Evolutionary conservation across 2,329 filamentous ascomycete species (phyloP).

Genomic region (Fusarium sp.): DNA sequence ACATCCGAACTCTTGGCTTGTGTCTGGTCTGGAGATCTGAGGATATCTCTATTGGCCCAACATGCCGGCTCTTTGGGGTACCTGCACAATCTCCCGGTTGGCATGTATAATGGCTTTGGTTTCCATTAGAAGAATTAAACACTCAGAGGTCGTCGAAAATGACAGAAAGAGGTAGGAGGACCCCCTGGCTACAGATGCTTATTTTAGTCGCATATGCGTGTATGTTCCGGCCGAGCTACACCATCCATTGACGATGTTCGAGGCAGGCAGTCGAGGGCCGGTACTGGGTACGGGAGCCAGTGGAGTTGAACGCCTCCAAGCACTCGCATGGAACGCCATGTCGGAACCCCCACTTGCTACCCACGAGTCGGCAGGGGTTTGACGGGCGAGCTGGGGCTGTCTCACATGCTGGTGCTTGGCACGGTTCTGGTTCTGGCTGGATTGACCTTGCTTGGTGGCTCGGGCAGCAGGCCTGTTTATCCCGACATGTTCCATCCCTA

Average conservation of each 20-base stretch:
- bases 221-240: constrained; percentile 24
- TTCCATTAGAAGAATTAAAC: constrained; percentile 43
- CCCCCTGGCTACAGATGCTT: constrained; percentile 42
- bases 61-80: background rate
- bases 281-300: constrained; percentile 27
- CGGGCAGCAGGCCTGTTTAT: constrained; percentile 27
- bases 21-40: background rate
- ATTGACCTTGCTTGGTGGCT: constrained; percentile 15
- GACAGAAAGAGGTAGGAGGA: constrained; percentile 21
- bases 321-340: constrained; percentile 44
- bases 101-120: constrained; percentile 18
- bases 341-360: constrained; percentile 40
- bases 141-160: constrained; percentile 29
- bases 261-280: constrained; percentile 29
- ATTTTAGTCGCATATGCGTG: constrained; percentile 42
- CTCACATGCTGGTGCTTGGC: constrained; percentile 31
- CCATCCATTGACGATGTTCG: constrained; percentile 24
- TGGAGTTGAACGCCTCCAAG: constrained; percentile 32
- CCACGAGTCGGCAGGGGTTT: constrained; percentile 42
- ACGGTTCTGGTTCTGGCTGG: background rate
- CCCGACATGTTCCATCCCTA: constrained; percentile 40
- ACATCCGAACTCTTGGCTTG: constrained; percentile 8
- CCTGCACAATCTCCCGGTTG: background rate
- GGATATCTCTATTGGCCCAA: constrained; percentile 2
- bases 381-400: constrained; percentile 25